Percentiles rank a stretch among this genome's conserved stretches.
These are phyloP conservation scores for Fraxinus cuspidata DNA, from an alignment of 257 asterid genomes.

Conservation along the genomic window DNA sequence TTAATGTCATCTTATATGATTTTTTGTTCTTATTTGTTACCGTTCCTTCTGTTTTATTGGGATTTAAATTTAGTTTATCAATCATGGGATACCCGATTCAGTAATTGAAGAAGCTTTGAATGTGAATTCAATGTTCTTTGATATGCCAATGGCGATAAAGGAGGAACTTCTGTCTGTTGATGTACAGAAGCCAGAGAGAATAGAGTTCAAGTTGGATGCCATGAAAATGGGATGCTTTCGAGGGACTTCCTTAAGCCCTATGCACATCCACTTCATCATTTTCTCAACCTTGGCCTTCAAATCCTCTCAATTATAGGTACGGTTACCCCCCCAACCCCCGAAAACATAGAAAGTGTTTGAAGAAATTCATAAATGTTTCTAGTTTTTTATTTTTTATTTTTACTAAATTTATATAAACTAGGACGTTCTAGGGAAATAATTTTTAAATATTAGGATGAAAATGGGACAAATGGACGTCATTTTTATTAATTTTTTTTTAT, in stretches of 20 bases:
- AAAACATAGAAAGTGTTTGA: too few species aligned
- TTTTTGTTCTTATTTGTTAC: not conserved
- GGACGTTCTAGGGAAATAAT: too few species aligned
- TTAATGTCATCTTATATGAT: too few species aligned
- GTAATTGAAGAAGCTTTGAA: constrained; percentile 35
- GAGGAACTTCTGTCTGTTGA: constrained; percentile 36
- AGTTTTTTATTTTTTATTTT: too few species aligned
- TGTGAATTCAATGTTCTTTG: constrained; percentile 38
- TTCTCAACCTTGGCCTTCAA: constrained; percentile 32
- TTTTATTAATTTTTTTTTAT: too few species aligned
- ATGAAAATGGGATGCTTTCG: constrained; percentile 13
- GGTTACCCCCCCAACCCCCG: not conserved
- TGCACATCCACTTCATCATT: constrained; percentile 35
- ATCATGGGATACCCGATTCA: constrained; percentile 37
- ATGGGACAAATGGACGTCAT: too few species aligned
- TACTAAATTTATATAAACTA: too few species aligned
- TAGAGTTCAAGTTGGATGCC: not conserved
- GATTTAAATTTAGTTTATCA: constrained; percentile 27
- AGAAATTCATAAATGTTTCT: too few species aligned
- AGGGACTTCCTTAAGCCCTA: constrained; percentile 41
- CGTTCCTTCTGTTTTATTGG: not conserved
- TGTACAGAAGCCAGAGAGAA: constrained; percentile 25
- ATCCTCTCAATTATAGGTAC: constrained; percentile 37
- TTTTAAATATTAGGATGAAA: too few species aligned
- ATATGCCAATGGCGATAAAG: constrained; percentile 25